phyloP scores from a whole-genome alignment of 1,139 yeast species.

The Saccharomycopsis phalli region DNA sequence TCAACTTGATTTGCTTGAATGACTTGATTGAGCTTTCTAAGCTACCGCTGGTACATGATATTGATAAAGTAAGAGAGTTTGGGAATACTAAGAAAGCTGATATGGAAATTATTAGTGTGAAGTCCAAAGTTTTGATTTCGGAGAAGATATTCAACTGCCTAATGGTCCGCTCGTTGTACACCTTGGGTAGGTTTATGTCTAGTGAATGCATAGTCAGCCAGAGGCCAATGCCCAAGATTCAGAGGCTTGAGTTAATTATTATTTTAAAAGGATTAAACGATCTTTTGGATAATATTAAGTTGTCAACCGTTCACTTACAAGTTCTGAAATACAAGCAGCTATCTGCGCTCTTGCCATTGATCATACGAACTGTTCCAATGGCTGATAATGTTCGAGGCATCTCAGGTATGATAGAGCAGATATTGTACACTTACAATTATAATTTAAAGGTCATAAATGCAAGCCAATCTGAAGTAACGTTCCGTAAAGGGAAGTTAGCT shows the following conservation, averaged over 20 bases:
- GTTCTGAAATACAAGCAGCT: conserved; percentile 23
- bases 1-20: conserved; percentile 40
- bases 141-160: conserved; percentile 32
- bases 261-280: conserved; percentile 29
- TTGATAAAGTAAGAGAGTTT: neutral
- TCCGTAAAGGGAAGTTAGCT: too few relatives aligned
- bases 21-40: conserved; percentile 35
- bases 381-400: conserved; percentile 27
- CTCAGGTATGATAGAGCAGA: conserved; percentile 4
- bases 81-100: neutral
- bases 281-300: conserved; percentile 24
- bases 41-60: conserved; percentile 19
- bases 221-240: conserved; percentile 46
- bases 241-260: conserved; percentile 37
- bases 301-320: conserved; percentile 13
- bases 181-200: conserved; percentile 42
- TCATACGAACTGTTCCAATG: conserved; percentile 31
- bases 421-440: conserved; percentile 6
- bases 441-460: conserved; percentile 1
- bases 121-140: conserved; percentile 23
- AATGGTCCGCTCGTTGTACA: conserved; percentile 40
- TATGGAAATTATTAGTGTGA: conserved; percentile 21
- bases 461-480: too few relatives aligned
- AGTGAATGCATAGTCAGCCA: conserved; percentile 42
- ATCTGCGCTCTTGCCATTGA: conserved; percentile 29